Evolutionary conservation across 371 early-diverging fungal species (phyloP), one percentile per base, ranked within the genome.

Genomic region (Ecytonucleospora hepatopenaei): DNA sequence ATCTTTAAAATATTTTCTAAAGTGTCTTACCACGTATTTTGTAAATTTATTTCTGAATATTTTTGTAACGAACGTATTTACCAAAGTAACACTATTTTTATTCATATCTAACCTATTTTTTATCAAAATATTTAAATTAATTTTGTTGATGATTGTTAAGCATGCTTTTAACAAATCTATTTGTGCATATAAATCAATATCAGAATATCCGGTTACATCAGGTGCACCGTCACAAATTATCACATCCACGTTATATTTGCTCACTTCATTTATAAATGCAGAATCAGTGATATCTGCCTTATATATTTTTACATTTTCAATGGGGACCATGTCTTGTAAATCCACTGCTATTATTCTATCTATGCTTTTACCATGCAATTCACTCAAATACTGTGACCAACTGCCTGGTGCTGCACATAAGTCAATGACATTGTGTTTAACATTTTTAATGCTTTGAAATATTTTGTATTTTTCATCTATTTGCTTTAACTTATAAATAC

Each of bases 151-250:
- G 75, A 94, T 91, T 72, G 89, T 89, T 64, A 94, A 83, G 3
- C 95, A 88, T 1, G 92, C 89, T 32, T 89, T 80, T 28, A 94
- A 74, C 15, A 97, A 82, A 73, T 93, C 90, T 2, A 90, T 89
- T 73, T 97, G 97, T 65, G 94, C 87, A 75, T 91, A 95, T 78
- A 94, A 95, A 82, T 97, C 97, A 84, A 95, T 86, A 72, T 94
- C 96, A 72, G 93, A 94, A 49, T 94, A 83, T 33, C 96, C 96
- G 23, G 94, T 94, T 23, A 94, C 88, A 82, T 97, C 96, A 15
- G 96, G 94, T 5, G 97, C 97, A 55, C 95, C 95, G 60, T 93
- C 94, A 78, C 92, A 91, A 21, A 97, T 86, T 21, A 95, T 90
- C 65, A 95, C 78, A 74, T 95, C 95, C 0, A 91, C 92, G 54